Evolutionary conservation across 1,284 basidiomycete genomes (phyloP), one percentile per base, ranked within the genome.

Genomic region (Irpex sp.): DNA sequence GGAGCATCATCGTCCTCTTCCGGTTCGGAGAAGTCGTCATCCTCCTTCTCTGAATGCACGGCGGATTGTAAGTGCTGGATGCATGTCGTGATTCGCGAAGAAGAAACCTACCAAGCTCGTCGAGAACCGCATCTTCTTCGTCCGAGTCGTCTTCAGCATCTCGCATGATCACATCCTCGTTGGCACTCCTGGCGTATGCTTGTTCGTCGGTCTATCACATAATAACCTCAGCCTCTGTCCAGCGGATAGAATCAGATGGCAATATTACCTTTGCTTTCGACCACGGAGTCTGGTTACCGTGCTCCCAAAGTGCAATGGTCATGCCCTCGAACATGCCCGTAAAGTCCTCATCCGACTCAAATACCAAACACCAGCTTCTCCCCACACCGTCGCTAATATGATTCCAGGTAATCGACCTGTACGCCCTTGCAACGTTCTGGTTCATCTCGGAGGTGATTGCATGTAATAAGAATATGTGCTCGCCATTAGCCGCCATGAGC

Each of bases 161-260:
- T 60, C 77, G 82, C 92, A 98, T 97, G 69, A 92, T 93, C 13
- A 93, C 88, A 71, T 98, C 96, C 72, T 92, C 88, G 70, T 84
- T 91, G 21, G 91, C 84, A 64, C 82, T 87, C 69, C 89, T 75
- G 34, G 91, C 83, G 72, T 94, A 94, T 47, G 81, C 83, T 73
- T 90, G 90, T 67, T 97, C 97, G 38, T 96, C 94, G 4, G 79
- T 77, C 83, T 86, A 47, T 52, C 2, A 26, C 26, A 26, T 26
- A 26, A 26, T 26, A 26, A 26, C 26, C 26, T 26, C 26, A 26
- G 26, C 26, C 26, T 26, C 26, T 26, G 3, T 26, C 26, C 3
- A 26, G 26, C 26, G 26, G 26, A 26, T 26, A 4, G 26, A 26
- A 26, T 4, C 4, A 4, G 26, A 26, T 26, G 26, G 26, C 2